phyloP scores from a whole-genome alignment of 2,329 filamentous ascomycete genomes.

The Cytospora chrysosperma region DNA sequence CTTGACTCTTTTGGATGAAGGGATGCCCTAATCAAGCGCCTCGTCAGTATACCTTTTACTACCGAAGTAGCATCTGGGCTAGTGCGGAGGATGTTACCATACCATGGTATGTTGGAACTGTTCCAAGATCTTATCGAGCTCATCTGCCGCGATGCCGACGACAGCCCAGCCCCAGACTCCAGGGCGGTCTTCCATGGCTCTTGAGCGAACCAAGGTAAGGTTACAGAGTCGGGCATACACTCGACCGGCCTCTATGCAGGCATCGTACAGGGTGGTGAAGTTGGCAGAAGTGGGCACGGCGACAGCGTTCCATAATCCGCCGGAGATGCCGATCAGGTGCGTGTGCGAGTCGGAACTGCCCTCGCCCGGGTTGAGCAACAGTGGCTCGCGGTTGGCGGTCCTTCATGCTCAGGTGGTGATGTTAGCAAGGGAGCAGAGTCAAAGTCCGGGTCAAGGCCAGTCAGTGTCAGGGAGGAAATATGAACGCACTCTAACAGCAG shows the following conservation, averaged over 20 bases:
- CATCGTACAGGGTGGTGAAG: slow-evolving; percentile 1
- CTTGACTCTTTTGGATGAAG: slow-evolving; percentile 5
- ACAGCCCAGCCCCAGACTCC: slow-evolving; percentile 9
- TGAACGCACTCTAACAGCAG: neutral
- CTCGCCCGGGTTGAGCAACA: slow-evolving; percentile 2
- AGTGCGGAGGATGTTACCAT: neutral
- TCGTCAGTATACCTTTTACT: neutral
- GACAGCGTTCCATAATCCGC: slow-evolving; percentile 4
- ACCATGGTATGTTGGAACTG: slow-evolving; percentile 6
- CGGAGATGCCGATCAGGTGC: slow-evolving; percentile 5
- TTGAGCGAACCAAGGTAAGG: slow-evolving; percentile 3
- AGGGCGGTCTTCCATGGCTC: slow-evolving; percentile 4
- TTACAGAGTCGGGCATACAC: slow-evolving; percentile 5
- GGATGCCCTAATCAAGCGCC: neutral
- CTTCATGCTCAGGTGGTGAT: neutral
- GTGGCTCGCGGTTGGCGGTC: slow-evolving; percentile 1
- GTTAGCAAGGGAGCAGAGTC: neutral
- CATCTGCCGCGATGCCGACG: neutral
- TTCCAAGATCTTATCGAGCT: neutral
- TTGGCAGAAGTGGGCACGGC: slow-evolving; percentile 5
- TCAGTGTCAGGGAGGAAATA: neutral
- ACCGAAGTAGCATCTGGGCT: neutral
- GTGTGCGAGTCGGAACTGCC: neutral
- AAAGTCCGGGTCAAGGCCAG: neutral
- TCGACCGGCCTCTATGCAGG: slow-evolving; percentile 1